Conservation (phyloP, 2,329 filamentous ascomycete genomes). For the Pyrenochaeta sp. region DNA sequence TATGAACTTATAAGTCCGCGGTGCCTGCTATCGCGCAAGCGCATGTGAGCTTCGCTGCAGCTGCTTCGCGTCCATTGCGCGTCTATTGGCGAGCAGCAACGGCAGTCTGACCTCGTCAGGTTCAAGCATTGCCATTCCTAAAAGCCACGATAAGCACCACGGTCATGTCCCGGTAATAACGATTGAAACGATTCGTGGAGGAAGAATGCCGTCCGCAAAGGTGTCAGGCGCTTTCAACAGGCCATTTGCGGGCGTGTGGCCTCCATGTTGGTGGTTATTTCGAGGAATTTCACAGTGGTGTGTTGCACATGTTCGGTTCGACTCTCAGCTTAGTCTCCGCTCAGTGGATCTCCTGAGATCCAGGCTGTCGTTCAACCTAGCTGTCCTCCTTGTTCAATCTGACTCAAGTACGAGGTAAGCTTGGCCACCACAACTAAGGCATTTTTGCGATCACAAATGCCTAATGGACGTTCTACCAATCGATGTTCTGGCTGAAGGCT, state of each 20-base stretch:
- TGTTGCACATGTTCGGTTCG: not conserved
- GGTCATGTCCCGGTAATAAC: slow-evolving; percentile 10
- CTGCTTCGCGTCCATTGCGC: slow-evolving; percentile 6
- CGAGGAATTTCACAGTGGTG: not conserved
- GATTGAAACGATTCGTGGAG: not conserved
- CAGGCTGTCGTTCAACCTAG: not conserved
- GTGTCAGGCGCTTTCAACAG: not conserved
- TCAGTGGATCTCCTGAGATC: not conserved
- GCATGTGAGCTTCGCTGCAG: slow-evolving; percentile 14
- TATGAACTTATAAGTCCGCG: slow-evolving; percentile 9
- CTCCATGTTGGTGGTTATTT: not conserved
- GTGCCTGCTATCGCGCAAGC: not conserved
- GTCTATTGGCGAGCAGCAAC: slow-evolving; percentile 16
- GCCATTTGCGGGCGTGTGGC: not conserved
- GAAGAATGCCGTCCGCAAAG: not conserved
- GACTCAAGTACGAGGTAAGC: not conserved
- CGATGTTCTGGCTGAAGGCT: not conserved
- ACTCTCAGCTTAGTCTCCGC: no score
- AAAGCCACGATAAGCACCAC: slow-evolving; percentile 23
- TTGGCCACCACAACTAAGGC: not conserved
- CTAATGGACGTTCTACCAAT: not conserved
- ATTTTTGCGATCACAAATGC: not conserved
- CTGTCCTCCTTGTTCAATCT: not conserved
- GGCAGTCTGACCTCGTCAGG: slow-evolving; percentile 18
- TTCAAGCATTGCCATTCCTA: slow-evolving; percentile 18